Base-by-base conservation (phyloP, 345 rosid genomes). In the Turritis glabra region DNA sequence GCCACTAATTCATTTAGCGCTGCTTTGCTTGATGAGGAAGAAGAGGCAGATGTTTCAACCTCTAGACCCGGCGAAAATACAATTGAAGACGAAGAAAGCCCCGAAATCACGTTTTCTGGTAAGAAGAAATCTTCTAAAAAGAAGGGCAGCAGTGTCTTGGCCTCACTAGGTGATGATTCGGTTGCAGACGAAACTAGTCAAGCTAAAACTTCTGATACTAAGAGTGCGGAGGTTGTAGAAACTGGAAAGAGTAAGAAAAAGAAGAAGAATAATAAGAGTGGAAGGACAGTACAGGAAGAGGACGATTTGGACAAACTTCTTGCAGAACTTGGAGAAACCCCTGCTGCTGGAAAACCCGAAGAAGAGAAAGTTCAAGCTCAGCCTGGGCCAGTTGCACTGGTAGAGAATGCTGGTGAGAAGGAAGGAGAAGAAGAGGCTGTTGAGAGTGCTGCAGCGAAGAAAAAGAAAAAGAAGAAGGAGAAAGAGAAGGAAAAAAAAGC, bases 301-400 rank as follows among this genome's bases (percentile, higher is more conserved):
- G 96, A 89, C 11, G 99, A 95, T 74, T 84, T 95, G 87, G 99
- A 92, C 78, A 90, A 87, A 83, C 77, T 95, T 79, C 97, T 95
- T 53, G 93, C 98, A 6, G 94, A 84, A 79, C 97, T 91, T 81
- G 97, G 96, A 64, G 93, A 77, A 80, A 72, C 44, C 19, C 80
- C 85, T 75, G 38, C 85, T 64, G 59, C 57, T 55, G 67, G 74
- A 30, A 88, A 80, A 50, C 75, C 79, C 0, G 76, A 77, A 69
- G 91, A 82, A 79, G 92, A 85, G 60, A 81, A 82, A 80, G 73
- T 78, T 73, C 80, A 82, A 69, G 71, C 73, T 66, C 87, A 77
- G 84, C 54, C 84, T 66, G 90, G 87, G 64, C 70, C 81, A 37
- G 68, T 55, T 26, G 89, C 60, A 60, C 60, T 72, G 21, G 67